phyloP scores from a whole-genome alignment of 306 rosid species.

The Hippophae tibetana region DNA sequence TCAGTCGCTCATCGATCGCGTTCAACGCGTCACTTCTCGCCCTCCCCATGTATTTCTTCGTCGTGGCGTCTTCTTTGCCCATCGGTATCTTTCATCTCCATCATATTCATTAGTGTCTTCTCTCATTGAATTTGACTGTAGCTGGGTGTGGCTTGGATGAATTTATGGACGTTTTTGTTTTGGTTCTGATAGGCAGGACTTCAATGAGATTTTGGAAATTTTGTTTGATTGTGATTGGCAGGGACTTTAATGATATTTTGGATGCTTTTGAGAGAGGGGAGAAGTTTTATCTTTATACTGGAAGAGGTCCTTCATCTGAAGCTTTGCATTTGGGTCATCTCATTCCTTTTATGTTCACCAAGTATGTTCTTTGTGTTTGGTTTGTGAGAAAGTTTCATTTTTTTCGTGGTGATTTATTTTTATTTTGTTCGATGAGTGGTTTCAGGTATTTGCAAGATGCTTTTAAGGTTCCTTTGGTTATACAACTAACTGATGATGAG shows the following conservation, averaged over 20 bases:
- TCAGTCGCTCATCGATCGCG: constrained; percentile 41
- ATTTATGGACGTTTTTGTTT: neutral
- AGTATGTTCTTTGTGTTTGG: constrained; percentile 32
- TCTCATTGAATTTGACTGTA: too few species aligned
- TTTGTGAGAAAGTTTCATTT: neutral
- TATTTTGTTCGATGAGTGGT: neutral
- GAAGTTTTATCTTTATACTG: constrained; percentile 79
- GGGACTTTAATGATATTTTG: constrained; percentile 69
- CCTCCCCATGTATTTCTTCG: constrained; percentile 78
- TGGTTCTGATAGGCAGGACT: neutral
- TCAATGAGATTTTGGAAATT: neutral
- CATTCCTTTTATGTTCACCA: constrained; percentile 87
- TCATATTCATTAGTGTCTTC: neutral
- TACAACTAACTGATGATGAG: constrained; percentile 94
- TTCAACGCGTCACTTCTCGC: constrained; percentile 60
- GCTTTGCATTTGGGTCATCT: constrained; percentile 89
- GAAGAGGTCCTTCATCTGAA: constrained; percentile 93
- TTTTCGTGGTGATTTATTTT: neutral
- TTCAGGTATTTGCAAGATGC: constrained; percentile 90
- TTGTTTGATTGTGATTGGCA: constrained; percentile 9
- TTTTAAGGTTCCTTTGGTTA: constrained; percentile 88
- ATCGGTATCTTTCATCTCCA: constrained; percentile 30
- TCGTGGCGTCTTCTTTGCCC: constrained; percentile 92
- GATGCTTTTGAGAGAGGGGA: constrained; percentile 69
- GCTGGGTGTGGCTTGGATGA: neutral